These are phyloP conservation scores for Lathyrus tuberosus DNA, from an alignment of 306 rosid genomes.

Conservation along the genomic window DNA sequence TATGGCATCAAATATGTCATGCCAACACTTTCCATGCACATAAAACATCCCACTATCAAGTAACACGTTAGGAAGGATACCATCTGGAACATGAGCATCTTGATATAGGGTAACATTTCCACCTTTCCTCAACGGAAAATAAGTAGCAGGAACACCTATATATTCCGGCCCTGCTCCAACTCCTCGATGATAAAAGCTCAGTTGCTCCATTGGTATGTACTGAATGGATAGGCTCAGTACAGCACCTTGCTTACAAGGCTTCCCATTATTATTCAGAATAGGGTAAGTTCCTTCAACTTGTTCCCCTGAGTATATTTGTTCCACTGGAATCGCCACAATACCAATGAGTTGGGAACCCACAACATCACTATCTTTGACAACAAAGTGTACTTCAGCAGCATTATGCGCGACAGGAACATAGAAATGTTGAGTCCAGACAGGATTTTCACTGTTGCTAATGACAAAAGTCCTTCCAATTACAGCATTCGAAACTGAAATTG, in stretches of 20 bases:
- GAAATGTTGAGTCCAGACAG: conserved; percentile 89
- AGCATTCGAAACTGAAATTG: conserved; percentile 70
- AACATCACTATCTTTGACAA: conserved; percentile 84
- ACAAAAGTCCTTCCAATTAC: conserved; percentile 91
- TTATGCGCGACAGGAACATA: conserved; percentile 81
- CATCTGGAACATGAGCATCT: conserved; percentile 92
- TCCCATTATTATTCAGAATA: conserved; percentile 64
- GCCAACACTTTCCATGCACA: conserved; percentile 87
- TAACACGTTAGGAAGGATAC: conserved; percentile 63
- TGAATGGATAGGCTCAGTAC: conserved; percentile 72
- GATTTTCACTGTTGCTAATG: conserved; percentile 81
- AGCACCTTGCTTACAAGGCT: conserved; percentile 84
- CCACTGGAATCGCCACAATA: conserved; percentile 75
- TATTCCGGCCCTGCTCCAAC: conserved; percentile 88
- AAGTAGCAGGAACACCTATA: conserved; percentile 82
- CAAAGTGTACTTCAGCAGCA: conserved; percentile 82
- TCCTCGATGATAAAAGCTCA: conserved; percentile 75
- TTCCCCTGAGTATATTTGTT: conserved; percentile 67
- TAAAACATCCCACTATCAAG: conserved; percentile 73
- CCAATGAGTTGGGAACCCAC: conserved; percentile 93
- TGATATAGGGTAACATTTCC: conserved; percentile 84
- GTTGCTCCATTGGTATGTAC: conserved; percentile 72
- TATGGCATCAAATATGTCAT: conserved; percentile 75
- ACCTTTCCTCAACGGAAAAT: conserved; percentile 91
- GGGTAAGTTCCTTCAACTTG: conserved; percentile 71